These are phyloP conservation scores for Linum lewisii DNA, from an alignment of 345 rosid species.

Conservation along the genomic window DNA sequence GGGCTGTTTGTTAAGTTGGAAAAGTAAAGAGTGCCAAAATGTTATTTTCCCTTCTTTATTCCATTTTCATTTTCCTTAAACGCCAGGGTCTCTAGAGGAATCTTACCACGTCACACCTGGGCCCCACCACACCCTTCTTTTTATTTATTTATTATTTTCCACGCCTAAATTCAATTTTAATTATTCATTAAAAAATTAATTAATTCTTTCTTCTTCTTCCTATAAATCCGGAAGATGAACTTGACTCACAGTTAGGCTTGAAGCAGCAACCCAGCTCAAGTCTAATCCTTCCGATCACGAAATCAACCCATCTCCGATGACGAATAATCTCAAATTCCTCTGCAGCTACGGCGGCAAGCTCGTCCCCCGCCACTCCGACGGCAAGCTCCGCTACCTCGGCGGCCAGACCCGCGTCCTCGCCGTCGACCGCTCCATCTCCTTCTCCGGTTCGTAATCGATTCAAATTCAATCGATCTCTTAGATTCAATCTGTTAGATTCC, in stretches of 20 bases:
- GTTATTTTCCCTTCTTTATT: too few species aligned
- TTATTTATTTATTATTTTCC: too few species aligned
- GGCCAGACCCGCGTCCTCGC: slow-evolving; percentile 4
- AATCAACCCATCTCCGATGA: not conserved
- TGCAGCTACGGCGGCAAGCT: slow-evolving; percentile 3
- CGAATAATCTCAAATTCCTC: not conserved
- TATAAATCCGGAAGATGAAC: not conserved
- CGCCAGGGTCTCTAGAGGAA: too few species aligned
- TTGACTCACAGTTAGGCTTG: not conserved
- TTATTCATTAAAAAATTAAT: too few species aligned
- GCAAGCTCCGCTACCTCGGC: slow-evolving; percentile 3
- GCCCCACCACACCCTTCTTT: too few species aligned
- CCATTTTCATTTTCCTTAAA: too few species aligned
- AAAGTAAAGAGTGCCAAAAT: too few species aligned
- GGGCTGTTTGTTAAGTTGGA: too few species aligned
- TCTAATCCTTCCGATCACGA: not conserved
- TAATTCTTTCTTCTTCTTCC: not conserved
- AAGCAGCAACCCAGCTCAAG: not conserved
- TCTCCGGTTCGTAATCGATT: slow-evolving; percentile 5
- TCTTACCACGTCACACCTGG: too few species aligned
- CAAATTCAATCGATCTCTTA: too few species aligned
- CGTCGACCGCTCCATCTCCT: slow-evolving; percentile 7
- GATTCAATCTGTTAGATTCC: too few species aligned
- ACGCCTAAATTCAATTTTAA: too few species aligned
- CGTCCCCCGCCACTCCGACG: slow-evolving; percentile 4